A percentile compares a stretch with the other conserved stretches of the same genome.
These are phyloP conservation scores for Ogataea zsoltii DNA, from an alignment of 805 yeast genomes.

Conservation along the genomic window DNA sequence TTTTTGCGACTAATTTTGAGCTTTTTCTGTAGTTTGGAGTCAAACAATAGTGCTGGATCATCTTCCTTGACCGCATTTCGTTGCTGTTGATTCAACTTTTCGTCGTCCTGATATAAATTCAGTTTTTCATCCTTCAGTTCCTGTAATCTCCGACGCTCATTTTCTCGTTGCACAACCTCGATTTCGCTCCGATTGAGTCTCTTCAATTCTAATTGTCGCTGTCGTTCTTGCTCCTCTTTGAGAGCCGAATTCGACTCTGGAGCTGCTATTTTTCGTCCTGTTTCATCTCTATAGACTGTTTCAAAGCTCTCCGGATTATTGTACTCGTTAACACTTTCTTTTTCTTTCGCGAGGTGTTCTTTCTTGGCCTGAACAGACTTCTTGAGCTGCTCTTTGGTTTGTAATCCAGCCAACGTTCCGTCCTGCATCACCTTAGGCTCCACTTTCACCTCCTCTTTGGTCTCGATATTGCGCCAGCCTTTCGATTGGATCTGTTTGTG, in stretches of 20 bases:
- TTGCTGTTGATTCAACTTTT: conserved; percentile 37
- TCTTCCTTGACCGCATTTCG: conserved; percentile 44
- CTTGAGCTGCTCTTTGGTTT: conserved; percentile 45
- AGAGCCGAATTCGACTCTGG: conserved; percentile 5
- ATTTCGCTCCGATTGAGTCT: conserved; percentile 40
- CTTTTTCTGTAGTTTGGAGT: conserved; percentile 27
- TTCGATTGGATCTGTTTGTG: conserved; percentile 14
- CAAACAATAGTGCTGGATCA: conserved; percentile 63
- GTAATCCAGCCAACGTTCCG: conserved; percentile 41
- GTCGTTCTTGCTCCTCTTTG: conserved; percentile 19
- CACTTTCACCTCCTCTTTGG: conserved; percentile 19
- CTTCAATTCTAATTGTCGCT: conserved; percentile 25
- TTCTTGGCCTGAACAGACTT: conserved; percentile 30
- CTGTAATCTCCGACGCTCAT: conserved; percentile 34
- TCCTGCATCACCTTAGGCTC: conserved; percentile 20
- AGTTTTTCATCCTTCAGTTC: conserved; percentile 28
- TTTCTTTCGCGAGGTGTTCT: conserved; percentile 30
- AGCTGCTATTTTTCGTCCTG: conserved; percentile 44
- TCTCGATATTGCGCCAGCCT: conserved; percentile 26
- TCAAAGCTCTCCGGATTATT: conserved; percentile 17
- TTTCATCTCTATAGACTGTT: conserved; percentile 61
- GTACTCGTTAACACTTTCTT: conserved; percentile 20
- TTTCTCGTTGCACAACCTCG: conserved; percentile 39
- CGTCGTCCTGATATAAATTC: conserved; percentile 39
- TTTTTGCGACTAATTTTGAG: conserved; percentile 16